Base-by-base conservation (phyloP, 2,329 filamentous ascomycete species). In the Fonsecaea multimorphosa region DNA sequence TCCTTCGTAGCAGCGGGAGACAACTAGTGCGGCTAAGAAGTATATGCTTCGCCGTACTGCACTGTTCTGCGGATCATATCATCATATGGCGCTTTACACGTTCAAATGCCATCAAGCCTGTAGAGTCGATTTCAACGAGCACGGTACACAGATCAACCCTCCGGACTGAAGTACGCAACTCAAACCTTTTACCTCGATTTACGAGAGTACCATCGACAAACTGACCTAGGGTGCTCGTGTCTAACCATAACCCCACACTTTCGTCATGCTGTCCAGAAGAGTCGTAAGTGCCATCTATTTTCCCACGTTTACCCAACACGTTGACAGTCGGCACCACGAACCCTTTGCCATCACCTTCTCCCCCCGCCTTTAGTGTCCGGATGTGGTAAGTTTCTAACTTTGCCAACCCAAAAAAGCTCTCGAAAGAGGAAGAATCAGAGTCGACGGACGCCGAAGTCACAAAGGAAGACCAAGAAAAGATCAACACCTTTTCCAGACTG, bases 391-490 rank as follows among this genome's bases (percentile, higher is more conserved):
- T 44, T 36, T 49, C 51, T 64, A 7, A 51, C 53, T 49, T 49
- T 11, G 22, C 29, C 3, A 31, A 16, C 4, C 3, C 56, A 24
- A 8, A 32, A 7, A 38, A 98, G 95, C 90, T 99, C 72, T 92
- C 92, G 53, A 96, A 92, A 76, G 94, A 97, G 77, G 94, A 98
- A 74, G 95, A 99, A 80, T 89, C 83, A 64, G 77, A 88, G 65
- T 84, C 88, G 59, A 86, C 87, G 68, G 95, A 99, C 76, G 90
- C 93, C 73, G 91, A 97, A 79, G 95, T 99, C 65, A 91, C 95
- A 67, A 91, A 93, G 75, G 93, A 98, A 78, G 95, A 99, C 77
- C 95, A 99, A 79, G 93, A 98, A 82, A 96, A 95, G 81, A 99
- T 99, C 87, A 99, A 99, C 81, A 90, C 89, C 71, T 99, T 99